phyloP scores from a whole-genome alignment of 2,329 filamentous ascomycete species.

The Xylariaceae sp. region DNA sequence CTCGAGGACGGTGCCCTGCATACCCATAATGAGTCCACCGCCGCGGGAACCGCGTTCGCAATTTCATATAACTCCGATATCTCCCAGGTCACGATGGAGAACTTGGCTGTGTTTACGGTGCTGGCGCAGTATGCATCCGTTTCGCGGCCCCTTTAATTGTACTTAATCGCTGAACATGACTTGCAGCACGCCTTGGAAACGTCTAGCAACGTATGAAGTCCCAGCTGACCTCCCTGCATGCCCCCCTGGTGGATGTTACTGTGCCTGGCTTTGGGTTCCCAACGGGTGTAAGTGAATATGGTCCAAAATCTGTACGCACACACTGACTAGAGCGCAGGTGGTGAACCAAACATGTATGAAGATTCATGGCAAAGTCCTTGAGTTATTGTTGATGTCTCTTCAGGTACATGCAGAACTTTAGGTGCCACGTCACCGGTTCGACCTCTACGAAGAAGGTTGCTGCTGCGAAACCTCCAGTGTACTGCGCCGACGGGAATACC shows the following conservation, averaged over 20 bases:
- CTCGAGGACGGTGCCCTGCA: constrained; percentile 50
- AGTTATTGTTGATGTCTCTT: neutral
- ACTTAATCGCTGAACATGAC: neutral
- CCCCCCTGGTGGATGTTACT: constrained; percentile 24
- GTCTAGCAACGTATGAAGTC: constrained; percentile 20
- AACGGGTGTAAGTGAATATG: constrained; percentile 18
- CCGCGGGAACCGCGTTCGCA: constrained; percentile 52
- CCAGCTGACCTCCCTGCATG: constrained; percentile 19
- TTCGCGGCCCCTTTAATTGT: neutral
- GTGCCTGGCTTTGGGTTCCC: constrained; percentile 26
- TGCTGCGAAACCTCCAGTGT: constrained; percentile 43
- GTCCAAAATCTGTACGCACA: neutral
- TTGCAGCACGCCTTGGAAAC: constrained; percentile 25
- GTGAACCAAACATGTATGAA: constrained; percentile 19
- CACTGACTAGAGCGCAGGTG: constrained; percentile 4
- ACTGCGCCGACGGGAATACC: constrained; percentile 41
- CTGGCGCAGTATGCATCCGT: constrained; percentile 42
- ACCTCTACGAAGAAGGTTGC: constrained; percentile 46
- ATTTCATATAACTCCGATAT: constrained; percentile 54
- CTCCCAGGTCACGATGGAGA: constrained; percentile 50
- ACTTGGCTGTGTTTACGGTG: constrained; percentile 54
- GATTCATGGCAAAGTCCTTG: neutral
- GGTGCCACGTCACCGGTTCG: constrained; percentile 50
- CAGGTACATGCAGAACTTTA: constrained; percentile 51
- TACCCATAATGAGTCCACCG: constrained; percentile 45